Evolutionary conservation across 2,329 filamentous ascomycete genomes (phyloP), one percentile per base, ranked within the genome.

Genomic region (Penicillium polonicum): DNA sequence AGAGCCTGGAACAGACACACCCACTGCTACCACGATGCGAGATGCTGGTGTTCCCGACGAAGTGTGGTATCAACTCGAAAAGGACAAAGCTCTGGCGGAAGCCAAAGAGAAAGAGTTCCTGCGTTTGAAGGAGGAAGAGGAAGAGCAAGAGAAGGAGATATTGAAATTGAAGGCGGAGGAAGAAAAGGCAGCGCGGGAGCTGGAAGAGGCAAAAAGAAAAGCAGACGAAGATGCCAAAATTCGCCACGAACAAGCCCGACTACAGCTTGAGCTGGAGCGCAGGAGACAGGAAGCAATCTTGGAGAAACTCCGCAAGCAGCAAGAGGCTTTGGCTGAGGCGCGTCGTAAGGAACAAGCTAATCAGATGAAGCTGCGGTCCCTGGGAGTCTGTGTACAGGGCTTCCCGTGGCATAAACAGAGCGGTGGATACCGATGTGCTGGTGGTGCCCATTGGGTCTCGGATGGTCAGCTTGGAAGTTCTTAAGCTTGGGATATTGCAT

Each of bases 381-480:
- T 84, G 75, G 88, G 88, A 0, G 49, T 71, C 0, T 92, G 88
- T 69, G 76, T 78, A 0, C 38, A 54, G 19, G 88, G 87, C 0
- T 91, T 48, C 65, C 53, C 57, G 0, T 91, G 88, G 88, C 84
- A 88, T 27, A 84, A 82, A 63, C 80, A 87, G 65, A 41, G 2
- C 1, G 67, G 65, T 1, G 88, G 88, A 0, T 91, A 85, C 70
- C 71, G 85, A 5, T 90, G 88, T 73, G 79, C 79, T 0, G 88
- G 82, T 0, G 87, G 87, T 0, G 67, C 66, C 2, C 88, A 90
- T 72, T 88, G 67, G 57, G 72, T 86, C 19, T 66, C 65, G 3
- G 73, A 84, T 65, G 68, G 38, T 21, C 19, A 59, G 29, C 50
- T 38, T 35, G 35, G 13, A 39, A 25, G 5, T 21, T 25, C 5